phyloP scores from a whole-genome alignment of 2,329 filamentous ascomycete species.

The Pyrenochaeta sp. region DNA sequence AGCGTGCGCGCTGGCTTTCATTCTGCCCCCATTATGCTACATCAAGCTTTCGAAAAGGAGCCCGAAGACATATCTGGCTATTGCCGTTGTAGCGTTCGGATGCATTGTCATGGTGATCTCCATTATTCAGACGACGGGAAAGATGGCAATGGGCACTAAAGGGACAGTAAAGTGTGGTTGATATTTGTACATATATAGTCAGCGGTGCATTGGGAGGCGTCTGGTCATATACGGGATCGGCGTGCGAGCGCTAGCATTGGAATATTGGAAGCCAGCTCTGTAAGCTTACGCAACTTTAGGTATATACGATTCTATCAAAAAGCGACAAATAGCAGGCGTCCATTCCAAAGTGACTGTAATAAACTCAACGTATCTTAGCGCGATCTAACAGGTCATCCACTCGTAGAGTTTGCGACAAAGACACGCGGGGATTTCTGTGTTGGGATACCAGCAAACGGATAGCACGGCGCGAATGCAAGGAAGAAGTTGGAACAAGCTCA shows the following conservation, averaged over 20 bases:
- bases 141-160: slow-evolving; percentile 34
- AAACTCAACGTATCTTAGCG: neutral
- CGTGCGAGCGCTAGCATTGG: slow-evolving; percentile 6
- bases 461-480: neutral
- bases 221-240: slow-evolving; percentile 11
- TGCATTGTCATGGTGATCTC: slow-evolving; percentile 77
- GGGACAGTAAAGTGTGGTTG: slow-evolving; percentile 37
- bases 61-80: slow-evolving; percentile 76
- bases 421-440: neutral
- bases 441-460: neutral
- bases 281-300: neutral
- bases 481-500: slow-evolving; percentile 28
- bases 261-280: neutral
- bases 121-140: slow-evolving; percentile 42
- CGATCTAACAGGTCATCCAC: neutral
- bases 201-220: slow-evolving; percentile 28
- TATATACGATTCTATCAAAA: neutral
- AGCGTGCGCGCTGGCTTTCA: slow-evolving; percentile 93
- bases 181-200: slow-evolving; percentile 18
- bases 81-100: slow-evolving; percentile 80
- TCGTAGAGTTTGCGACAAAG: neutral
- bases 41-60: slow-evolving; percentile 87
- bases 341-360: neutral
- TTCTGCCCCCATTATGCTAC: slow-evolving; percentile 92
- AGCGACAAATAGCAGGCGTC: neutral